A percentile compares a stretch with the other conserved stretches of the same genome.
These are phyloP conservation scores for Globisporangium recalcitrans DNA, from an alignment of 352 stramenopile genomes.

Conservation along the genomic window DNA sequence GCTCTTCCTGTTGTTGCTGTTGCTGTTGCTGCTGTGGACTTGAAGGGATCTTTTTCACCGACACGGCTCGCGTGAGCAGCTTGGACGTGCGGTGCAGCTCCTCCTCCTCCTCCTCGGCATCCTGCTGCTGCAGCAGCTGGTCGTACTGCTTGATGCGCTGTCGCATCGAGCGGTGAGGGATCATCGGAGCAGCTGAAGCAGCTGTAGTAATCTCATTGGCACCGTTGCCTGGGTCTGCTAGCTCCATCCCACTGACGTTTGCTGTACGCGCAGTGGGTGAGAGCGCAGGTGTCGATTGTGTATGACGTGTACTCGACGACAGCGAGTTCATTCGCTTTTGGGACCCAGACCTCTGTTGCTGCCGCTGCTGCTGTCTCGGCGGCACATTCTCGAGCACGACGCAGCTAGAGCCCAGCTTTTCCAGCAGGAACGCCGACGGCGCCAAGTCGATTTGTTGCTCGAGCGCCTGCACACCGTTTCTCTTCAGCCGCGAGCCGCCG, in stretches of 20 bases:
- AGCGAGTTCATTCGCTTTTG: conserved; percentile 17
- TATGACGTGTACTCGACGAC: background rate
- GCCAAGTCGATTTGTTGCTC: conserved; percentile 40
- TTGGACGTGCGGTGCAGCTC: conserved; percentile 21
- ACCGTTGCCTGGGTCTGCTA: background rate
- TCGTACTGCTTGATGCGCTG: conserved; percentile 47
- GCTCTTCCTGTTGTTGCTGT: background rate
- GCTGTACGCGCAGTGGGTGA: background rate
- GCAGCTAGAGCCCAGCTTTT: conserved; percentile 55
- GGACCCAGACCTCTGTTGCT: background rate
- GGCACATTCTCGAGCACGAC: conserved; percentile 40
- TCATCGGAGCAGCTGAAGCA: background rate
- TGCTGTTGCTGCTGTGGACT: no score
- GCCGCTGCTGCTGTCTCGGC: background rate
- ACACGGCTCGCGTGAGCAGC: conserved; percentile 10
- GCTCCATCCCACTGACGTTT: background rate
- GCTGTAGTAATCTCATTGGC: background rate
- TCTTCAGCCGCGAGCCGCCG: conserved; percentile 26
- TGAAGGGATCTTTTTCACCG: background rate
- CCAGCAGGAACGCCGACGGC: conserved; percentile 61
- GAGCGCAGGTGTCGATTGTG: conserved; percentile 1
- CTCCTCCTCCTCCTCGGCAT: conserved; percentile 27
- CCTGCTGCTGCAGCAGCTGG: conserved; percentile 27
- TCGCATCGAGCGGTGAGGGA: conserved; percentile 23
- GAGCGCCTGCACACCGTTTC: conserved; percentile 25